Evolutionary conservation across 73 alveolate species (phyloP).

Genomic region (Paramecium tetraurelia): DNA sequence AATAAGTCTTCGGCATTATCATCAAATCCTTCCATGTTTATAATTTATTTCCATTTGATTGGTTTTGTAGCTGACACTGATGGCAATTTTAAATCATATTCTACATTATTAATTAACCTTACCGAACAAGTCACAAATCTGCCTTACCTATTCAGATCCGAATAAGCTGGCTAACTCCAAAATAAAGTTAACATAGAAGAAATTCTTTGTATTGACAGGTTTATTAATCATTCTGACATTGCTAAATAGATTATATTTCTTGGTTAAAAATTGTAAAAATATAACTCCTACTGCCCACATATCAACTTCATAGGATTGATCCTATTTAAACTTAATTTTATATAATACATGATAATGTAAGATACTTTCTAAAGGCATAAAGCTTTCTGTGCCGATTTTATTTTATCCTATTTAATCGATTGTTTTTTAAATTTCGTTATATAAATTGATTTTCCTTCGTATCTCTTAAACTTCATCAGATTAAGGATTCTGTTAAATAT

Average conservation of each 20-base stretch:
- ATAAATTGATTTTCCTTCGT: slow-evolving; percentile 13
- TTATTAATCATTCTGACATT: slow-evolving; percentile 63
- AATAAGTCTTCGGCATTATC: slow-evolving; percentile 69
- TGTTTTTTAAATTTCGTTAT: slow-evolving; percentile 52
- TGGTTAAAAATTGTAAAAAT: slow-evolving; percentile 79
- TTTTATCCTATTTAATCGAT: slow-evolving; percentile 63
- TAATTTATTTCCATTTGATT: slow-evolving; percentile 67
- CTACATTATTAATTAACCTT: slow-evolving; percentile 29
- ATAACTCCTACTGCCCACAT: slow-evolving; percentile 98
- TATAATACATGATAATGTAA: slow-evolving; percentile 62
- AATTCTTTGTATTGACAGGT: slow-evolving; percentile 76
- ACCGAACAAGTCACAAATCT: slow-evolving; percentile 58
- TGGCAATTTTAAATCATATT: slow-evolving; percentile 75
- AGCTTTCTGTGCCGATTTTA: slow-evolving; percentile 93
- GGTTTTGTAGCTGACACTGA: slow-evolving; percentile 69
- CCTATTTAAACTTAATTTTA: background rate
- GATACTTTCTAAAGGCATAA: slow-evolving; percentile 93
- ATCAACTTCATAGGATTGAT: slow-evolving; percentile 86
- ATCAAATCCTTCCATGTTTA: slow-evolving; percentile 59
- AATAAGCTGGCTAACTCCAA: slow-evolving; percentile 72
- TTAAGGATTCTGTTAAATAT: slow-evolving; percentile 3
- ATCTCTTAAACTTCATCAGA: slow-evolving; percentile 68
- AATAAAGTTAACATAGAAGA: slow-evolving; percentile 70
- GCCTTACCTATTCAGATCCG: slow-evolving; percentile 73
- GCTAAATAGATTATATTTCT: slow-evolving; percentile 84